Base-by-base conservation (phyloP, 164 flowering plant genomes). In the Vitis rupestris region DNA sequence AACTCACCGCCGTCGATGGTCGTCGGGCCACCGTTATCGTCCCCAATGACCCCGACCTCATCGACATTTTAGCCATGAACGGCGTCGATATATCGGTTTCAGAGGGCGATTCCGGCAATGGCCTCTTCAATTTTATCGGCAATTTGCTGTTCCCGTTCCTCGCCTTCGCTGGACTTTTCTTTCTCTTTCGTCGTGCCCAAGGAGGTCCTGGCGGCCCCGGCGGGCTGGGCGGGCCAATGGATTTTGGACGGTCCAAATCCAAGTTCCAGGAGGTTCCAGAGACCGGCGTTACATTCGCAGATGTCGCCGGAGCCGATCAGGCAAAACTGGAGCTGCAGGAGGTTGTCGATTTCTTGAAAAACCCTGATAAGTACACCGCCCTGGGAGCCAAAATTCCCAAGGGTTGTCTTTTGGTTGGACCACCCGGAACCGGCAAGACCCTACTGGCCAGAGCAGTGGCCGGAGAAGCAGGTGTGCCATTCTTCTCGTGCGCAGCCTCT, bases 141-240 rank as follows among this genome's bases (percentile, higher is more conserved):
- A 94, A 90, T 74, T 65, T 92, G 63, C 27, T 92, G 37, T 92
- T 95, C 75, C 99, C 98, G 0, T 9, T 90, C 62, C 81, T 95
- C 6, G 97, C 97, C 7, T 88, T 95, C 68, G 95, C 86, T 3
- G 98, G 99, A 9, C 65, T 92, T 75, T 95, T 88, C 81, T 81
- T 95, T 76, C 81, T 95, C 62, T 92, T 91, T 80, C 85, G 97
- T 10, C 79, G 96, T 30, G 84, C 95, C 16, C 95, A 88, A 70
- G 98, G 98, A 5, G 97, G 98, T 2, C 90, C 97, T 6, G 97
- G 99, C 0, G 98, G 99, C 0, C 97, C 99, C 1, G 97, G 99
- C 1, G 99, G 97, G 47, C 82, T 94, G 1, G 99, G 99, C 0
- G 99, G 99, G 10, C 97, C 99, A 1, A 91, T 95, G 97, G 96